phyloP scores from a whole-genome alignment of 768 basidiomycete genomes.

The Amyloporia xantha region DNA sequence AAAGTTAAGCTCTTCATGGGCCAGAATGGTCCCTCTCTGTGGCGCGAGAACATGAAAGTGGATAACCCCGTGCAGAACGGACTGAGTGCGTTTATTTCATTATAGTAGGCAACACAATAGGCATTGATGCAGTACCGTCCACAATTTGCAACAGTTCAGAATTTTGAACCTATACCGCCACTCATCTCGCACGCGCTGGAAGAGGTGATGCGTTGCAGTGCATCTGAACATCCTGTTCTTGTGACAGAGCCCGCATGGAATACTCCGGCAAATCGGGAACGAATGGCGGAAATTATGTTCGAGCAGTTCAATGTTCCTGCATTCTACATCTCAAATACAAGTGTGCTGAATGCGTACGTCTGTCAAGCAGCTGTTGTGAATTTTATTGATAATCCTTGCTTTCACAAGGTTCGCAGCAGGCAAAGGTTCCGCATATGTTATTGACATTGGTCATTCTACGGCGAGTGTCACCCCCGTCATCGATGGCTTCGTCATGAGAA shows the following conservation, averaged over 20 bases:
- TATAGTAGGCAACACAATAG: background rate
- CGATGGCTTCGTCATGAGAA: conserved; percentile 94
- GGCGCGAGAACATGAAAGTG: conserved; percentile 87
- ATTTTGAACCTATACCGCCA: conserved; percentile 68
- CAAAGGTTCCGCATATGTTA: conserved; percentile 92
- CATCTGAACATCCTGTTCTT: conserved; percentile 85
- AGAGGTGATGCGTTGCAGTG: conserved; percentile 69
- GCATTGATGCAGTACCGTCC: background rate
- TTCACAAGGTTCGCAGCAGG: conserved; percentile 82
- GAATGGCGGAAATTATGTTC: conserved; percentile 96
- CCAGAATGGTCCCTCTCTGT: conserved; percentile 82
- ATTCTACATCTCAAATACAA: conserved; percentile 93
- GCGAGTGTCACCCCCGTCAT: conserved; percentile 93
- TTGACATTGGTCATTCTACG: conserved; percentile 87
- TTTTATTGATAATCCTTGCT: background rate
- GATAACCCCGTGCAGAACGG: conserved; percentile 80
- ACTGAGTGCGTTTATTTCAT: conserved; percentile 49
- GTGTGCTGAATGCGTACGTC: conserved; percentile 85
- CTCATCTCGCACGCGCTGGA: conserved; percentile 70
- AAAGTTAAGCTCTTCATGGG: conserved; percentile 70
- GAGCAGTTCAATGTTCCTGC: conserved; percentile 94
- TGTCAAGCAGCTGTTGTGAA: background rate
- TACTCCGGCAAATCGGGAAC: conserved; percentile 83
- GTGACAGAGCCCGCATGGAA: conserved; percentile 98
- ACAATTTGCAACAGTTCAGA: conserved; percentile 44